A percentile compares a stretch with the other conserved stretches of the same genome.
phyloP scores from a whole-genome alignment of 2,329 filamentous ascomycete genomes.

The Verruconis gallopava region DNA sequence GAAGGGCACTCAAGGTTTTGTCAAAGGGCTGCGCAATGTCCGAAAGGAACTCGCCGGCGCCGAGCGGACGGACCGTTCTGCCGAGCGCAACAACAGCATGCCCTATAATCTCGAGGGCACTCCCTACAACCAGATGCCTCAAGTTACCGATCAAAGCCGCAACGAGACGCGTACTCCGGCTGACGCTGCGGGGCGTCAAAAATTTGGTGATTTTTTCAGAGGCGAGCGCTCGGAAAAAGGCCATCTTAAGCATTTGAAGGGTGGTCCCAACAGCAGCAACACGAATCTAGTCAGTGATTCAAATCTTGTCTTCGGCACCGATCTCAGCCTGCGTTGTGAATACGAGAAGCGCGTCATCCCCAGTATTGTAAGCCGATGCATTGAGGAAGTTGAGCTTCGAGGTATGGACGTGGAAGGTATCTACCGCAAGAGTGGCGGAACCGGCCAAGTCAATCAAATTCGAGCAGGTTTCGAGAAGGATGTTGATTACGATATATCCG shows the following conservation, averaged over 20 bases:
- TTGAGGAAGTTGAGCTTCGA: constrained; percentile 88
- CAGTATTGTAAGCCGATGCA: constrained; percentile 80
- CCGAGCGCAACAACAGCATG: constrained; percentile 6
- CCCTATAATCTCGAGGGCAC: constrained; percentile 16
- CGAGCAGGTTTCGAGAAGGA: constrained; percentile 83
- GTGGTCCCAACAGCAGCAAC: constrained; percentile 30
- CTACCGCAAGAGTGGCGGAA: constrained; percentile 93
- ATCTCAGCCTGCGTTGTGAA: constrained; percentile 73
- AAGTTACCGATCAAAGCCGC: background rate
- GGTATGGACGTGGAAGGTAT: constrained; percentile 96
- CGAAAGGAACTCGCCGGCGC: constrained; percentile 65
- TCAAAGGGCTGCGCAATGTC: constrained; percentile 89
- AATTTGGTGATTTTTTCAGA: constrained; percentile 10
- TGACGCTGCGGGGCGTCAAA: constrained; percentile 1
- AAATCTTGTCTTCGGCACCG: constrained; percentile 64
- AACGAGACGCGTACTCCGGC: constrained; percentile 1
- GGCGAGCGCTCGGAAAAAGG: background rate
- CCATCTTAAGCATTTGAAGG: constrained; percentile 14
- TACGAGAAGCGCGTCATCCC: constrained; percentile 84
- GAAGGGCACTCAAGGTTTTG: constrained; percentile 85
- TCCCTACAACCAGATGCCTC: constrained; percentile 16
- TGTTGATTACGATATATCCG: constrained; percentile 81
- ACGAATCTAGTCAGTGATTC: constrained; percentile 24
- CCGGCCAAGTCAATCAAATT: constrained; percentile 77
- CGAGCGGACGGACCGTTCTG: background rate